A percentile compares a stretch with the other conserved stretches of the same genome.
phyloP scores from a whole-genome alignment of 305 asterid genomes.

The Fraxinus platypoda region DNA sequence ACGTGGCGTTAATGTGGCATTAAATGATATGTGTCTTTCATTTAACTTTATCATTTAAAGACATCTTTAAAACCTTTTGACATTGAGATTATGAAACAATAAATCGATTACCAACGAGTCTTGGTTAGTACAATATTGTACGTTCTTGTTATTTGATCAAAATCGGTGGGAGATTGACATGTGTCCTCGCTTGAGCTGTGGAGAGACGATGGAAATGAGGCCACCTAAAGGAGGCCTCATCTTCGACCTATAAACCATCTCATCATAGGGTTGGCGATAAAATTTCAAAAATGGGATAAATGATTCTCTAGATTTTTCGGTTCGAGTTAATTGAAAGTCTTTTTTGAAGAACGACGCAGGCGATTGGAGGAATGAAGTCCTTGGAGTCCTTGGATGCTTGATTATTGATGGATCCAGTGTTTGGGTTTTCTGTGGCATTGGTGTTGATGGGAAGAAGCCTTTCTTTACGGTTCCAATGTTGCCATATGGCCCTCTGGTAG shows the following conservation, averaged over 20 bases:
- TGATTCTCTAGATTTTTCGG: slow-evolving; percentile 36
- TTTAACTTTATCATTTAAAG: too few relatives aligned
- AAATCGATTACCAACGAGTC: slow-evolving; percentile 34
- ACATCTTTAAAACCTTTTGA: slow-evolving; percentile 21
- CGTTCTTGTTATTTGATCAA: slow-evolving; percentile 37
- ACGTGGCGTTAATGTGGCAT: too few relatives aligned
- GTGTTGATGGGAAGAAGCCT: slow-evolving; percentile 61
- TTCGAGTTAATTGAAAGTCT: slow-evolving; percentile 35
- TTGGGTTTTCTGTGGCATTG: slow-evolving; percentile 66
- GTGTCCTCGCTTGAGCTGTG: slow-evolving; percentile 41
- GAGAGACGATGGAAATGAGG: slow-evolving; percentile 48
- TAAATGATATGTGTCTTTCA: too few relatives aligned
- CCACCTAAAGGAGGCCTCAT: slow-evolving; percentile 56
- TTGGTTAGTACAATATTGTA: slow-evolving; percentile 27
- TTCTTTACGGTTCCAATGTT: background rate
- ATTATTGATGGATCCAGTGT: too few relatives aligned
- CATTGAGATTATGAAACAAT: slow-evolving; percentile 30
- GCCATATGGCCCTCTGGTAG: slow-evolving; percentile 52
- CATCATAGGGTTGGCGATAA: slow-evolving; percentile 48
- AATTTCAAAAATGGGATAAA: slow-evolving; percentile 37
- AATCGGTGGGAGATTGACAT: slow-evolving; percentile 61
- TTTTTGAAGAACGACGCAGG: slow-evolving; percentile 73
- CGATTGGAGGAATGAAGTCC: slow-evolving; percentile 74
- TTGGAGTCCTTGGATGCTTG: slow-evolving; percentile 67
- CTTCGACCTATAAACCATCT: slow-evolving; percentile 48